These are phyloP conservation scores for Articulospora tetracladia DNA, from an alignment of 495 filamentous ascomycete genomes.

Conservation along the genomic window DNA sequence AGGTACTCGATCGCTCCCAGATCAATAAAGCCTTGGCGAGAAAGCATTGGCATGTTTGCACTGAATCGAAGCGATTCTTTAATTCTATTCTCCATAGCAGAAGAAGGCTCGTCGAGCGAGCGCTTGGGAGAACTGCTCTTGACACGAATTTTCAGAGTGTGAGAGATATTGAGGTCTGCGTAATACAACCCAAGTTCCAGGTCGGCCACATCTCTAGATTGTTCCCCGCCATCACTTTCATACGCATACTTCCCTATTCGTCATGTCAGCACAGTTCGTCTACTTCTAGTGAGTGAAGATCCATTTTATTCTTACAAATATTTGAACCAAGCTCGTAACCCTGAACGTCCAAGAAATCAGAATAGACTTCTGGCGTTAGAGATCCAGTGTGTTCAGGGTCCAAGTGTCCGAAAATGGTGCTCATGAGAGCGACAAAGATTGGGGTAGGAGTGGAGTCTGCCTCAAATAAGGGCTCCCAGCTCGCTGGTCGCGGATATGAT, in stretches of 20 bases:
- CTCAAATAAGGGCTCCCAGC: slow-evolving; percentile 8
- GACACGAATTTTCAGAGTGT: not conserved
- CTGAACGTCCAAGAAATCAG: slow-evolving; percentile 11
- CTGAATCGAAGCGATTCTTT: not conserved
- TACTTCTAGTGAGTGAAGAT: not conserved
- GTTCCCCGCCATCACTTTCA: not conserved
- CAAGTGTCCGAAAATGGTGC: slow-evolving; percentile 11
- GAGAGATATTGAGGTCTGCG: slow-evolving; percentile 9
- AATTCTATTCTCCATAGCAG: slow-evolving; percentile 1
- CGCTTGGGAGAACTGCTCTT: not conserved
- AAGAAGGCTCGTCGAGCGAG: not conserved
- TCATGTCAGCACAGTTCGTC: not conserved
- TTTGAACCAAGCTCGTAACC: slow-evolving; percentile 3
- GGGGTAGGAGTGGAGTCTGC: slow-evolving; percentile 6
- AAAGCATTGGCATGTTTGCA: slow-evolving; percentile 13
- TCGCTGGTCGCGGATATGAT: slow-evolving; percentile 3
- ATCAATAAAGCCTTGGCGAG: slow-evolving; percentile 15
- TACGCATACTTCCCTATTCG: slow-evolving; percentile 9
- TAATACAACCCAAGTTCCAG: slow-evolving; percentile 9
- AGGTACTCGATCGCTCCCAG: slow-evolving; percentile 10
- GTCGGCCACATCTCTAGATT: slow-evolving; percentile 5
- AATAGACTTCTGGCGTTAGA: slow-evolving; percentile 9
- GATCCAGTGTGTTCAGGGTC: slow-evolving; percentile 10
- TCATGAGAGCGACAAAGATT: slow-evolving; percentile 14
- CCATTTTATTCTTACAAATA: slow-evolving; percentile 1